Evolutionary conservation across 1,139 yeast genomes (phyloP), one percentile per base, ranked within the genome.

Genomic region (Candida mesenterica): DNA sequence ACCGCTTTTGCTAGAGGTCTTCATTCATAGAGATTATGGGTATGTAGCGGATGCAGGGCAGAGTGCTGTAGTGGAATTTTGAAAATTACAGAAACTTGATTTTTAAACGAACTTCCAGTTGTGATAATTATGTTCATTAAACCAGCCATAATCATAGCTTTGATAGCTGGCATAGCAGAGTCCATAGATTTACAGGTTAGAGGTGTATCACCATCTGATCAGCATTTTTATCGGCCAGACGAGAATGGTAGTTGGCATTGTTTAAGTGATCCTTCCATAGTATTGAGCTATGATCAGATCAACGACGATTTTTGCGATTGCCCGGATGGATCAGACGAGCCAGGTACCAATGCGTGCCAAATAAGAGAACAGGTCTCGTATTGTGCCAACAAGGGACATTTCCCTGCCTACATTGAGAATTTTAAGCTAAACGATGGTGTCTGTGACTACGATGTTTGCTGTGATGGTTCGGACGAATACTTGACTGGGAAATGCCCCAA

Each of bases 321-420:
- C 63, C 97, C 97, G 0, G 98, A 92, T 60, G 98, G 98, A 0
- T 82, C 94, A 3, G 98, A 92, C 59, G 98, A 92, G 57, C 97
- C 97, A 0, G 97, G 97, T 0, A 92, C 97, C 1, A 70, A 84
- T 35, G 97, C 97, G 0, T 92, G 97, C 57, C 64, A 61, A 1
- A 53, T 42, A 34, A 43, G 62, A 1, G 66, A 68, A 10, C 70
- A 72, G 10, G 44, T 45, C 33, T 92, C 89, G 51, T 89, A 79
- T 58, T 92, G 98, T 61, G 75, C 63, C 16, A 94, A 94, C 51
- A 65, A 70, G 33, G 96, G 96, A 2, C 86, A 80, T 49, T 52
- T 65, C 12, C 75, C 83, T 2, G 63, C 64, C 29, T 77, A 65
- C 43, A 68, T 85, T 25, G 80, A 82, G 10, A 69, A 80, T 7